Evolutionary conservation across 257 asterid genomes (phyloP), one percentile per base, ranked within the genome.

Genomic region (Nicotiana sylvestris): DNA sequence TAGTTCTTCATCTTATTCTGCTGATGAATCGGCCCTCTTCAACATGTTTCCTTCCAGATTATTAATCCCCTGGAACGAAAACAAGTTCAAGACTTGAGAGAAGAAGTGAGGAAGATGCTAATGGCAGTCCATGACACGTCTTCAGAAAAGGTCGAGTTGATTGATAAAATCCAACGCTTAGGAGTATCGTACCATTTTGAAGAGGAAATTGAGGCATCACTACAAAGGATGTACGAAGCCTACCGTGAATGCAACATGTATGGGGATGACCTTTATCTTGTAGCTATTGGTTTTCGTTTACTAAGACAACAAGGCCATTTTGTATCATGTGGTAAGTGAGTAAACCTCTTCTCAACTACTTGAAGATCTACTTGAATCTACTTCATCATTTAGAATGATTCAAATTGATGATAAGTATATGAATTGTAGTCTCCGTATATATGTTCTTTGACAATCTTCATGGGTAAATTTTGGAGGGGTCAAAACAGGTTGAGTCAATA

Each of bases 111-210:
- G 18, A 65, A 35, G 77, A 77, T 78, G 64, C 18, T 85, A 0
- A 15, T 2, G 1, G 79, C 2, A 66, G 64, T 43, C 4, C 69
- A 65, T 2, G 37, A 72, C 3, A 18, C 25, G 1, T 8, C 35
- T 21, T 0, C 16, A 0, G 3, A 57, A 4, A 81, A 72, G 9
- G 29, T 85, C 0, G 70, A 85, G 0, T n/a, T 87, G 30, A 83
- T 87, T n/a, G 66, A 81, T 35, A 37, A 51, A 11, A 77, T 85
- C 16, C 84, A 81, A 18, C 83, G 86, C 18, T 69, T 83, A 49
- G 90, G 87, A 0, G 84, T 83, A 35, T 18, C 82, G 1, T 87
- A 87, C 39, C 86, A 81, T 43, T 87, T 87, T 62, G 82, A 67
- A 64, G 74, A 15, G 0, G 86, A 83, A 35, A 87, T 85, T 4